Percentiles rank a stretch among this genome's conserved stretches.
phyloP scores from a whole-genome alignment of 129 eudicot genomes.

The Centaurea solstitialis region DNA sequence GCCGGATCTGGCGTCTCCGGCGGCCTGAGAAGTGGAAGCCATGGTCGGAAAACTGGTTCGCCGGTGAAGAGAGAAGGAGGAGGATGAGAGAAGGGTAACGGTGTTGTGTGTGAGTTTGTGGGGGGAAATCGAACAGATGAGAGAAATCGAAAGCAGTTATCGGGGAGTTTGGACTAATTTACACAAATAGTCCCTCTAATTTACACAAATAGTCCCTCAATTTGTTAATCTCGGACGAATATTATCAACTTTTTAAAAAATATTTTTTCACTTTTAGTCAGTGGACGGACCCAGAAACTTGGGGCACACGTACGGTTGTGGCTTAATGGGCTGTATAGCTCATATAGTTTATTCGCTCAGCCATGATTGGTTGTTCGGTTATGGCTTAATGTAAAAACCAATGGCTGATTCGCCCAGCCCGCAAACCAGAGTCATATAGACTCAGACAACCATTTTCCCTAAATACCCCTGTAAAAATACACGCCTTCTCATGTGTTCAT shows the following conservation, averaged over 20 bases:
- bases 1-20: constrained; percentile 34
- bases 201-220: background rate
- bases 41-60: constrained; percentile 3
- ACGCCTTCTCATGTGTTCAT: too few relatives aligned
- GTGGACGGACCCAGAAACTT: too few relatives aligned
- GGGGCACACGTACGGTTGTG: too few relatives aligned
- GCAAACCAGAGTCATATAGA: too few relatives aligned
- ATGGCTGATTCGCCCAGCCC: too few relatives aligned
- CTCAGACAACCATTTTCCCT: too few relatives aligned
- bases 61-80: background rate
- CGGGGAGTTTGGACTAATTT: constrained; percentile 10
- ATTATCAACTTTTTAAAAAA: background rate
- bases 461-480: too few relatives aligned
- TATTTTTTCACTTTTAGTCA: constrained; percentile 8
- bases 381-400: too few relatives aligned
- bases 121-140: constrained; percentile 12
- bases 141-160: constrained; percentile 21
- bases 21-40: constrained; percentile 24
- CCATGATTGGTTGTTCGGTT: too few relatives aligned
- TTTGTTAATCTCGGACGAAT: background rate
- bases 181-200: background rate
- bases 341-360: too few relatives aligned
- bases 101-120: constrained; percentile 4
- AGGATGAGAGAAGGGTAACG: background rate
- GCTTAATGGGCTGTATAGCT: too few relatives aligned